Percentiles rank a stretch among this genome's conserved stretches.
These are phyloP conservation scores for Pichia pseudocactophila DNA, from an alignment of 805 yeast species.

Conservation along the genomic window DNA sequence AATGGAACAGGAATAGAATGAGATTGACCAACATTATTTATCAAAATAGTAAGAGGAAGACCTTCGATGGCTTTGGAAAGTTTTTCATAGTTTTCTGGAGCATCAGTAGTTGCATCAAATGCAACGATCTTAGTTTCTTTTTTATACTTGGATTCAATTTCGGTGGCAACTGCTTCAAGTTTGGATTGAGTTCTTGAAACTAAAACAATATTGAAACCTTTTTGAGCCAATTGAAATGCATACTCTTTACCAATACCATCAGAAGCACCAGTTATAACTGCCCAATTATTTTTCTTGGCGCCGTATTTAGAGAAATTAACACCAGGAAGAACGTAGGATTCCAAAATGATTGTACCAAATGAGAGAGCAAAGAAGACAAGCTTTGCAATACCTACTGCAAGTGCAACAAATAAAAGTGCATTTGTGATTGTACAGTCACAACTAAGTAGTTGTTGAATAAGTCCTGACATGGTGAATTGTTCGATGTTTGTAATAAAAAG, in stretches of 20 bases:
- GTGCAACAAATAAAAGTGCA: constrained; percentile 30
- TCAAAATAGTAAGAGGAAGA: constrained; percentile 61
- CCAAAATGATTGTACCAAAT: constrained; percentile 44
- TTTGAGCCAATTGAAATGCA: constrained; percentile 73
- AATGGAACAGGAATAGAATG: constrained; percentile 95
- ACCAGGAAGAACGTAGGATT: constrained; percentile 56
- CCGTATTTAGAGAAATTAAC: constrained; percentile 62
- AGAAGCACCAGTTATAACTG: constrained; percentile 95
- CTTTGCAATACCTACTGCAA: constrained; percentile 58
- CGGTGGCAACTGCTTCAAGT: constrained; percentile 55
- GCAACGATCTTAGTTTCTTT: constrained; percentile 63
- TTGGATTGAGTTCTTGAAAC: constrained; percentile 80
- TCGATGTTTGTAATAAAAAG: background rate
- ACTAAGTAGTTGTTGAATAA: background rate
- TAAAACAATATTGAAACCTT: constrained; percentile 75
- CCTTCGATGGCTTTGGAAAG: constrained; percentile 39
- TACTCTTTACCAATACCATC: constrained; percentile 97
- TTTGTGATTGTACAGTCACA: constrained; percentile 6
- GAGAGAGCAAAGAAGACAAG: constrained; percentile 43
- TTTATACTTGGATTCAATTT: constrained; percentile 48
- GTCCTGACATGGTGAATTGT: background rate
- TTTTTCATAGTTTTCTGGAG: constrained; percentile 43
- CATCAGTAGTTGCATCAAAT: constrained; percentile 68
- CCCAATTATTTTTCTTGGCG: constrained; percentile 71
- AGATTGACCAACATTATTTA: constrained; percentile 92